Evolutionary conservation across 495 filamentous ascomycete species (phyloP), one percentile per base, ranked within the genome.

Genomic region (Terfezia claveryi): DNA sequence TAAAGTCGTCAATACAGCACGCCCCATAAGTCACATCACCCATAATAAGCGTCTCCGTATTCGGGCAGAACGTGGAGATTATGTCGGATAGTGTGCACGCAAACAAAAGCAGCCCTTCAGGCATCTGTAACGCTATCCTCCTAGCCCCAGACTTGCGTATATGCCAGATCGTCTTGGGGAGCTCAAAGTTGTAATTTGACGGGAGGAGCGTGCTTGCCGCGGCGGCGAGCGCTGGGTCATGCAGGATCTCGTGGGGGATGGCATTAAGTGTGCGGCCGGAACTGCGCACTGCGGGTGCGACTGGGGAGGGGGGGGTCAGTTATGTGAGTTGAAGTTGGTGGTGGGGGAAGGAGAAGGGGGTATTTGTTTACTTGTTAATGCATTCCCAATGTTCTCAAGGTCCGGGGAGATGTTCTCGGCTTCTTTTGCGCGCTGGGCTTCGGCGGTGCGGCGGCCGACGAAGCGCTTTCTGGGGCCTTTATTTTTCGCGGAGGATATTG

Each of bases 1-100:
- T 96, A 69, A 89, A 99, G 70, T 99, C 91, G 65, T 99, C 91
- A 58, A 99, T 95, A 64, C 91, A 99, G 72, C 91, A 99, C 2
- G 91, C 91, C 50, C 91, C 91, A 69, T 99, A 99, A 0, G 91
- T 99, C 27, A 99, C 91, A 61, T 99, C 91, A 52, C 92, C 91
- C 91, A 99, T 96, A 66, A 99, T 96, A 14, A 95, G 71, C 0
- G 92, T 95, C 62, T 89, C 82, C 44, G 79, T 80, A 4, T 84
- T 87, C 0, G 87, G 80, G 67, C 91, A 99, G 72, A 99, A 99
- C 59, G 83, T 80, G 10, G 84, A 87, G 37, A 99, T 72, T 68
- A 96, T 99, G 68, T 99, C 91, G 4, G 92, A 92, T 55, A 99
- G 93, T 16, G 91, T 96, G 50, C 91, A 94, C 32, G 91, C 92